phyloP scores from a whole-genome alignment of 2,329 filamentous ascomycete species.

The Botryotinia convoluta region DNA sequence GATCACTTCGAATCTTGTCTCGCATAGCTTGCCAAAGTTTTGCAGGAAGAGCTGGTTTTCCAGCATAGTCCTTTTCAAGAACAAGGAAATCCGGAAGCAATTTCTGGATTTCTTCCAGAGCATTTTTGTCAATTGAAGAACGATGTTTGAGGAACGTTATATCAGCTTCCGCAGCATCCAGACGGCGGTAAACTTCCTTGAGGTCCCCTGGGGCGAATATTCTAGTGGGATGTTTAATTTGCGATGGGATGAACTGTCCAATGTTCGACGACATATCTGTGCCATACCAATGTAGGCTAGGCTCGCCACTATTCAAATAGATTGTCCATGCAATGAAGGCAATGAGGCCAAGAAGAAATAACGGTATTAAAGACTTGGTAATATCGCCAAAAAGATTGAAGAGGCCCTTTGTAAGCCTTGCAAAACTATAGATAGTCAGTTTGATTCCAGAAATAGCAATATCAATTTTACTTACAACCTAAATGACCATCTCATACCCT shows the following conservation, averaged over 20 bases:
- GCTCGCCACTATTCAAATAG: slow-evolving; percentile 4
- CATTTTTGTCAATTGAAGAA: slow-evolving; percentile 36
- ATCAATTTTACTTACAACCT: neutral
- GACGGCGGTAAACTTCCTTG: slow-evolving; percentile 27
- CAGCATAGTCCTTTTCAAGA: slow-evolving; percentile 51
- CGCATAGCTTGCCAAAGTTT: slow-evolving; percentile 66
- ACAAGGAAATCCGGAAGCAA: slow-evolving; percentile 57
- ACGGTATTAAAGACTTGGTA: neutral
- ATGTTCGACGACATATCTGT: slow-evolving; percentile 8
- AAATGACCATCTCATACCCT: neutral
- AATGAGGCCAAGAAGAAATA: neutral
- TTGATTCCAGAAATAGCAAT: neutral
- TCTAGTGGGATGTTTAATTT: slow-evolving; percentile 13
- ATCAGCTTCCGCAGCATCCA: slow-evolving; percentile 30
- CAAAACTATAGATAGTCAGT: neutral
- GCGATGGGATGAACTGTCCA: slow-evolving; percentile 13
- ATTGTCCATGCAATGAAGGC: neutral
- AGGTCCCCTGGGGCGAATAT: slow-evolving; percentile 23
- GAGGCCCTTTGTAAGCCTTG: neutral
- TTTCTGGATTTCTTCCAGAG: slow-evolving; percentile 42
- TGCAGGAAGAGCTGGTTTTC: slow-evolving; percentile 53
- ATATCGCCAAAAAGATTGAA: neutral
- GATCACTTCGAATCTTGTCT: slow-evolving; percentile 49
- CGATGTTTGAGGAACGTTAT: slow-evolving; percentile 25
- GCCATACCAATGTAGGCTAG: slow-evolving; percentile 10